phyloP scores from a whole-genome alignment of 306 rosid species.

The Boehmeria nivea region DNA sequence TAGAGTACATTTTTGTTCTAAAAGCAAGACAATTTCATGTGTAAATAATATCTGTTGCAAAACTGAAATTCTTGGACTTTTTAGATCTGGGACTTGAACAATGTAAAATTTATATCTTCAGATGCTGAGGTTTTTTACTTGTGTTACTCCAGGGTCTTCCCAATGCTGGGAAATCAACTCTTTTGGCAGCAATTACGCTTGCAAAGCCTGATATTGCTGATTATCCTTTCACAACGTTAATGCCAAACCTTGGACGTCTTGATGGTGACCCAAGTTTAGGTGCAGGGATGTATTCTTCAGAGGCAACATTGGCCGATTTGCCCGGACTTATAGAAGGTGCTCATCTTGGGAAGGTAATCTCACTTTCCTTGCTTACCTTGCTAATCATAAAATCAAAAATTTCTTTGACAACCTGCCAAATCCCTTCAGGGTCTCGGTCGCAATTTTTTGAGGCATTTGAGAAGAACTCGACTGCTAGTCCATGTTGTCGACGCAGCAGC shows the following conservation, averaged over 20 bases:
- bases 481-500: conserved; percentile 94
- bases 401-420: conserved; percentile 19
- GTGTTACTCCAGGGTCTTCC: conserved; percentile 77
- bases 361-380: conserved; percentile 5
- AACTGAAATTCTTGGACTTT: conserved; percentile 3
- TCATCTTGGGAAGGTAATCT: conserved; percentile 93
- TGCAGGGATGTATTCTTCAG: conserved; percentile 82
- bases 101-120: not conserved
- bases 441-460: conserved; percentile 83
- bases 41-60: too few relatives aligned
- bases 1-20: too few relatives aligned
- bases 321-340: conserved; percentile 99
- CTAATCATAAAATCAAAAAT: conserved; percentile 3
- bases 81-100: too few relatives aligned
- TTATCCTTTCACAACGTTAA: conserved; percentile 92
- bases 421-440: conserved; percentile 81
- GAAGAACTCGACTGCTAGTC: conserved; percentile 86
- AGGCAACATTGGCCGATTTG: conserved; percentile 94
- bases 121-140: conserved; percentile 21
- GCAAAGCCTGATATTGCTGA: conserved; percentile 96
- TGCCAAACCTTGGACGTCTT: conserved; percentile 97
- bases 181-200: conserved; percentile 86
- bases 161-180: conserved; percentile 97
- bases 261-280: conserved; percentile 96
- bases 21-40: too few relatives aligned